phyloP scores from a whole-genome alignment of 257 asterid genomes.

The Fraxinus cuspidata region DNA sequence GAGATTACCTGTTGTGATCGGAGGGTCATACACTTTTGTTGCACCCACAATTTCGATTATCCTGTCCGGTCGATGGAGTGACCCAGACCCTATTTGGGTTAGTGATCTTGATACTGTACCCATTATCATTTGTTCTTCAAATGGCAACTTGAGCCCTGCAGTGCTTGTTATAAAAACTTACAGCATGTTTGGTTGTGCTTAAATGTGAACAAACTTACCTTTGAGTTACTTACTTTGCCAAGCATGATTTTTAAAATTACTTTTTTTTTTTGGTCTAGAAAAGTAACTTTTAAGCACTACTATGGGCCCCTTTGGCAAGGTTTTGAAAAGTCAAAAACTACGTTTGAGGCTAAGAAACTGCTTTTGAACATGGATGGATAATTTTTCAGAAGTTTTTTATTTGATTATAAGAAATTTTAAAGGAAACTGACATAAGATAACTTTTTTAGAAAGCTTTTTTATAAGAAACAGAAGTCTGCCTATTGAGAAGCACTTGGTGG shows the following conservation, averaged over 20 bases:
- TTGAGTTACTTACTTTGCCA: not conserved
- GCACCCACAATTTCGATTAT: slow-evolving; percentile 91
- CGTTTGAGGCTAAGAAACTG: too few relatives aligned
- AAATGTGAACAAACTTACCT: not conserved
- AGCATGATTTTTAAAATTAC: not conserved
- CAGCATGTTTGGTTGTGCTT: not conserved
- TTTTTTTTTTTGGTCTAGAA: not conserved
- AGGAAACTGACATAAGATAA: too few relatives aligned
- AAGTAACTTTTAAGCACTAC: not conserved
- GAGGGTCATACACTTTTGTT: slow-evolving; percentile 86
- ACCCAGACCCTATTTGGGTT: slow-evolving; percentile 79
- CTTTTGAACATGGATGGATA: too few relatives aligned
- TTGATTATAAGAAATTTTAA: too few relatives aligned
- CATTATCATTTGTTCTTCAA: not conserved
- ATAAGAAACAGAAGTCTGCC: too few relatives aligned
- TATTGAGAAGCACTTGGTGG: not conserved
- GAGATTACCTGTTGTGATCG: slow-evolving; percentile 81
- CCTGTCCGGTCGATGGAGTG: slow-evolving; percentile 82
- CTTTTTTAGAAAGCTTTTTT: too few relatives aligned
- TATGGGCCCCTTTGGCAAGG: too few relatives aligned
- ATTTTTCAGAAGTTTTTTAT: too few relatives aligned
- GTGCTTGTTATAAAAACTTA: not conserved
- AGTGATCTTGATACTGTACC: slow-evolving; percentile 25
- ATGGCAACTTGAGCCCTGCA: not conserved
- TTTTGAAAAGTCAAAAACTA: too few relatives aligned